Evolutionary conservation across 129 eudicot genomes (phyloP).

Genomic region (Oenanthe sinensis): DNA sequence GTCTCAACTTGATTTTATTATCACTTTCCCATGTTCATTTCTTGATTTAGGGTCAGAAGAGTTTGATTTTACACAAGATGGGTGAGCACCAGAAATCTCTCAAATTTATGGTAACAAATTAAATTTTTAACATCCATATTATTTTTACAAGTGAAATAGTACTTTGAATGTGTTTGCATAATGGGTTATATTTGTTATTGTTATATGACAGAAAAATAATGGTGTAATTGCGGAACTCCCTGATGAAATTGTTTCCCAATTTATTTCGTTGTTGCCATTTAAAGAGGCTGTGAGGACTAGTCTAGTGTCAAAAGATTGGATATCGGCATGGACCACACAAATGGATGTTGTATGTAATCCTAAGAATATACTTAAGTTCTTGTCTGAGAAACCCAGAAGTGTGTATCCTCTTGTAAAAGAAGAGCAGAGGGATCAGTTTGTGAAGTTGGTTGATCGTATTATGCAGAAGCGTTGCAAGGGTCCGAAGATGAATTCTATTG

Average conservation of each 20-base stretch:
- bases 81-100: slow-evolving; percentile 5
- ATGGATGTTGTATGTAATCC: slow-evolving; percentile 12
- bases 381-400: background rate
- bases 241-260: slow-evolving; percentile 7
- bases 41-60: background rate
- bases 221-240: slow-evolving; percentile 22
- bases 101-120: slow-evolving; percentile 9
- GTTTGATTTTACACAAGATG: background rate
- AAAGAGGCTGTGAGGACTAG: slow-evolving; percentile 23
- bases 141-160: background rate
- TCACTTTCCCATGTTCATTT: background rate
- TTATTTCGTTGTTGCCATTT: slow-evolving; percentile 18
- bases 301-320: slow-evolving; percentile 19
- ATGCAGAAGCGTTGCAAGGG: slow-evolving; percentile 19
- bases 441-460: slow-evolving; percentile 9
- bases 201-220: slow-evolving; percentile 11
- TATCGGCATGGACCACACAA: slow-evolving; percentile 14
- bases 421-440: slow-evolving; percentile 5
- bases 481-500: slow-evolving; percentile 15
- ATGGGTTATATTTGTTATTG: background rate
- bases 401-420: background rate
- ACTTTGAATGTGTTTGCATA: background rate
- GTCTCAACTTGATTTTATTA: no score
- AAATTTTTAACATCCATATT: background rate
- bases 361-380: background rate